Evolutionary conservation across 805 yeast species (phyloP).

Genomic region (Metschnikowia gelsemii): DNA sequence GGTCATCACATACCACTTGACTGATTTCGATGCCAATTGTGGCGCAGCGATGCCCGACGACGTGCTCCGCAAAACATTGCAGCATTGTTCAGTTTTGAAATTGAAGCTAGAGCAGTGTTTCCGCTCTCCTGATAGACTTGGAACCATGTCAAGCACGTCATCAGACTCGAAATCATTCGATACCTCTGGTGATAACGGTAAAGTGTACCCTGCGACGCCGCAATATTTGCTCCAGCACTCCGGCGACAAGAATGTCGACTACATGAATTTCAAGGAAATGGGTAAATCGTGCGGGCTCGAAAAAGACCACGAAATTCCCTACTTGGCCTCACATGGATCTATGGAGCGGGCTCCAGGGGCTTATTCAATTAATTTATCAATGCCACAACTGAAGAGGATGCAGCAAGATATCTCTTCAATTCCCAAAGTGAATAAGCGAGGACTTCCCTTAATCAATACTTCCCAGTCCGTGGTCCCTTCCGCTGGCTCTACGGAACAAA

Average conservation of each 20-base stretch:
- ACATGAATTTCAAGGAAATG: constrained; percentile 54
- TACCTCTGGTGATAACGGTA: constrained; percentile 36
- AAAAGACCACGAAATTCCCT: constrained; percentile 1
- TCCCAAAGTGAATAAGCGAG: constrained; percentile 8
- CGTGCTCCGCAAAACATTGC: constrained; percentile 37
- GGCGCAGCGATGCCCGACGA: constrained; percentile 59
- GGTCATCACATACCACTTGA: constrained; percentile 49
- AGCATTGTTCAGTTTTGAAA: constrained; percentile 32
- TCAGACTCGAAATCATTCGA: constrained; percentile 57
- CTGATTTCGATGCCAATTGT: constrained; percentile 62
- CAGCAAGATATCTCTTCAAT: constrained; percentile 2
- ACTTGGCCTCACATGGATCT: constrained; percentile 1
- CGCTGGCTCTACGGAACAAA: not conserved
- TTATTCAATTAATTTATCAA: constrained; percentile 15
- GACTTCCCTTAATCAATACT: constrained; percentile 18
- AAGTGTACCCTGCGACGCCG: constrained; percentile 64
- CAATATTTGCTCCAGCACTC: constrained; percentile 54
- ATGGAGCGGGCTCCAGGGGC: constrained; percentile 6
- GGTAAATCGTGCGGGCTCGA: not conserved
- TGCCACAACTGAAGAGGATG: constrained; percentile 19
- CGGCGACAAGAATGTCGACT: constrained; percentile 47
- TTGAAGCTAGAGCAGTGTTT: constrained; percentile 36
- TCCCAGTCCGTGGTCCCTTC: constrained; percentile 17
- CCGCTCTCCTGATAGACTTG: constrained; percentile 31
- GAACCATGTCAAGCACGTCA: constrained; percentile 47